These are phyloP conservation scores for Eragrostis curvula DNA, from an alignment of 176 grass and related monocot genomes.

Conservation along the genomic window DNA sequence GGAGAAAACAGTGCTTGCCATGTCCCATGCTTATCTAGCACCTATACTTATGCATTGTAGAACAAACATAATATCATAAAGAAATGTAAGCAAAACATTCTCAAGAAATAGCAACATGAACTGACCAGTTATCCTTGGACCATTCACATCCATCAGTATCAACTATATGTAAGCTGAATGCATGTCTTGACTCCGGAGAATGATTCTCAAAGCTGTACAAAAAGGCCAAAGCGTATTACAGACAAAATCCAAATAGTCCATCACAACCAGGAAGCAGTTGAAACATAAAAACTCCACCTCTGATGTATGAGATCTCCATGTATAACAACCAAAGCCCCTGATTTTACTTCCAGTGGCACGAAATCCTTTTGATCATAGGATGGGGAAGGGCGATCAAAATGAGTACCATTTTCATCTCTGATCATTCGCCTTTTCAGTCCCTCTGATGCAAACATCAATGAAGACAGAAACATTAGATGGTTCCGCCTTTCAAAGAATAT, in stretches of 20 bases:
- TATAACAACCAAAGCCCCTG: slow-evolving; percentile 84
- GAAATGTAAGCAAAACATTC: slow-evolving; percentile 10
- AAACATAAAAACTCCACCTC: slow-evolving; percentile 52
- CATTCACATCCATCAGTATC: slow-evolving; percentile 85
- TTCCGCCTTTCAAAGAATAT: neutral
- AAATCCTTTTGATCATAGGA: slow-evolving; percentile 76
- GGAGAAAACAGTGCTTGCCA: neutral
- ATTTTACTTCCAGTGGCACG: slow-evolving; percentile 87
- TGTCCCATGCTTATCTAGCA: slow-evolving; percentile 1
- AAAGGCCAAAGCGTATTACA: slow-evolving; percentile 23
- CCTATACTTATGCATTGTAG: neutral
- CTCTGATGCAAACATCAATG: slow-evolving; percentile 43
- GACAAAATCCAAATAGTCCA: slow-evolving; percentile 31
- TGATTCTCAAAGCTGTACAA: slow-evolving; percentile 81
- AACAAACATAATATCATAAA: neutral
- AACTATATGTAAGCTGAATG: slow-evolving; percentile 81
- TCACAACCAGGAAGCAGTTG: neutral
- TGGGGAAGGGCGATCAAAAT: slow-evolving; percentile 72
- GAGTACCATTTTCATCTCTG: slow-evolving; percentile 82
- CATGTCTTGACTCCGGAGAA: slow-evolving; percentile 87
- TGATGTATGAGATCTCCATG: slow-evolving; percentile 96
- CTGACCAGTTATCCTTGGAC: slow-evolving; percentile 92
- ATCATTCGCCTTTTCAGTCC: slow-evolving; percentile 82
- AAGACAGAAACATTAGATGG: neutral
- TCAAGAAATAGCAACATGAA: slow-evolving; percentile 20